Conservation (phyloP, 2,329 filamentous ascomycete genomes). For the Torrubiella hemipterigena region DNA sequence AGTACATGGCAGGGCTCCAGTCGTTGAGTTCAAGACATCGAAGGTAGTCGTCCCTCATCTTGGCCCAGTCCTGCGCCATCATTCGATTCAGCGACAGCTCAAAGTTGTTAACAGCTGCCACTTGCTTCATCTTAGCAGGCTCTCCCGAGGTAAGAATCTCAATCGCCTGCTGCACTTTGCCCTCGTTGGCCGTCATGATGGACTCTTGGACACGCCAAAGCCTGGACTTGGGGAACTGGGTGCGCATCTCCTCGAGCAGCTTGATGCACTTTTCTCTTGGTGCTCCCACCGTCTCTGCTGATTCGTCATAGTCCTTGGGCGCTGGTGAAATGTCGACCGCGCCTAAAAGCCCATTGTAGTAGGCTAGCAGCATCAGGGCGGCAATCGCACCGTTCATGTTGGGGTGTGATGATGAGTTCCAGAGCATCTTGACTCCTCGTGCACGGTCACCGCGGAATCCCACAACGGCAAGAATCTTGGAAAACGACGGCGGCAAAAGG, state of each 20-base stretch:
- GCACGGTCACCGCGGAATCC: constrained; percentile 85
- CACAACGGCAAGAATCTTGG: constrained; percentile 73
- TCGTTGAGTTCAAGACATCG: constrained; percentile 69
- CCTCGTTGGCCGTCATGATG: constrained; percentile 57
- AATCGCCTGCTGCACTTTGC: constrained; percentile 55
- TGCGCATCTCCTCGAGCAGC: constrained; percentile 62
- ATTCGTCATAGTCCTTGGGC: constrained; percentile 35
- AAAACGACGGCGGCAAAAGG: constrained; percentile 83
- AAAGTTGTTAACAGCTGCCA: constrained; percentile 75
- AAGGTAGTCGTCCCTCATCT: constrained; percentile 64
- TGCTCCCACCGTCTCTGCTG: constrained; percentile 55
- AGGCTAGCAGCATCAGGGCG: constrained; percentile 67
- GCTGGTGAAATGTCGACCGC: constrained; percentile 78
- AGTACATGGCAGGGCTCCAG: constrained; percentile 84
- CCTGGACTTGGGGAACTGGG: constrained; percentile 66
- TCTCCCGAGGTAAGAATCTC: constrained; percentile 46
- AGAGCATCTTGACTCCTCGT: constrained; percentile 73
- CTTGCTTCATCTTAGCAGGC: constrained; percentile 71
- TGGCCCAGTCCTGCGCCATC: constrained; percentile 65
- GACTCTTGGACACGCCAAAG: constrained; percentile 87
- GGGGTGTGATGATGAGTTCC: constrained; percentile 73
- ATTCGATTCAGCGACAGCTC: constrained; percentile 70
- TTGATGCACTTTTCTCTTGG: constrained; percentile 55
- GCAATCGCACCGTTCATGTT: constrained; percentile 92
- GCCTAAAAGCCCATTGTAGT: constrained; percentile 78